phyloP scores from a whole-genome alignment of 2,329 filamentous ascomycete genomes.

The Rhynchosporium secalis region DNA sequence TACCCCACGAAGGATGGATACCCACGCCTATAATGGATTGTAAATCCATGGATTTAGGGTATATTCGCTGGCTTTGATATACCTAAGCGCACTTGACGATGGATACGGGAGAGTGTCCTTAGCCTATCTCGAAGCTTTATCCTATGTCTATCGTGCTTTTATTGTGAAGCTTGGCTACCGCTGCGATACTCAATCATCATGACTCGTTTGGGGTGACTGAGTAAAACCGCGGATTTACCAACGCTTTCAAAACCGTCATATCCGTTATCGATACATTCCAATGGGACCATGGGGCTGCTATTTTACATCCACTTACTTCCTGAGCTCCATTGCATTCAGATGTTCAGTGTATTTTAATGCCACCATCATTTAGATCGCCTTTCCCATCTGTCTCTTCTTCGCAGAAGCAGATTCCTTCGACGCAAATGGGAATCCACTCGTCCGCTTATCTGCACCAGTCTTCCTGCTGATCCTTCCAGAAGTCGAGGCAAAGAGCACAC shows the following conservation, averaged over 20 bases:
- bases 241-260: background rate
- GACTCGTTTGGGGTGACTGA: too few species aligned
- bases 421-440: conserved; percentile 63
- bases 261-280: background rate
- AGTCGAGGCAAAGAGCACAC: conserved; percentile 48
- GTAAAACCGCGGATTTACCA: background rate
- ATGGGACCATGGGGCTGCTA: too few species aligned
- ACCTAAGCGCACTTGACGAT: too few species aligned
- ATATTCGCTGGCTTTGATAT: too few species aligned
- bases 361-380: conserved; percentile 21
- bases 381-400: conserved; percentile 35
- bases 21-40: too few species aligned
- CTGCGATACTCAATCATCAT: background rate
- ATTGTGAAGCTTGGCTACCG: background rate
- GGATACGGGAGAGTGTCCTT: too few species aligned
- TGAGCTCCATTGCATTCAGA: background rate
- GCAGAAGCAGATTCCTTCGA: conserved; percentile 49
- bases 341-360: background rate
- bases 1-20: too few species aligned
- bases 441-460: conserved; percentile 68
- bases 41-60: too few species aligned
- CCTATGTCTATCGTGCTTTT: background rate
- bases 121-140: background rate
- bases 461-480: conserved; percentile 58
- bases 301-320: background rate